These are phyloP conservation scores for Aspergillus heteromorphus DNA, from an alignment of 495 filamentous ascomycete species.

Conservation along the genomic window DNA sequence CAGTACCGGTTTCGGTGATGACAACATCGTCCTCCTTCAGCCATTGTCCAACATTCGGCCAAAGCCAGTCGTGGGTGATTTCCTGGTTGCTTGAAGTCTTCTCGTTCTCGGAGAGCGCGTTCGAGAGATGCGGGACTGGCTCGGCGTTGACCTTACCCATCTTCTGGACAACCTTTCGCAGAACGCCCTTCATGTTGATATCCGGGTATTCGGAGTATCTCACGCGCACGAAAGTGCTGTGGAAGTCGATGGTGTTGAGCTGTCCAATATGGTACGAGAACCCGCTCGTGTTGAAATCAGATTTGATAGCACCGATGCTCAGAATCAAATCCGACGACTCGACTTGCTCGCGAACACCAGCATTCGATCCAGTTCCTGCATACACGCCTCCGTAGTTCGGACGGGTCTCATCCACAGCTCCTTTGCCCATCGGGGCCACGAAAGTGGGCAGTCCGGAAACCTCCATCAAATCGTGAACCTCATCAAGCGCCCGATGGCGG, in stretches of 20 bases:
- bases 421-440: constrained; percentile 89
- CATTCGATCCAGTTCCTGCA: constrained; percentile 70
- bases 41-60: constrained; percentile 76
- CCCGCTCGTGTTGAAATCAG: constrained; percentile 87
- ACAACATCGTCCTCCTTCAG: constrained; percentile 70
- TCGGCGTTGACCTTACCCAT: constrained; percentile 52
- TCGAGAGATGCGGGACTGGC: constrained; percentile 38
- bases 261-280: constrained; percentile 82
- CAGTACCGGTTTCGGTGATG: constrained; percentile 83
- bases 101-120: constrained; percentile 54
- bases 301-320: constrained; percentile 76
- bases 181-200: constrained; percentile 80
- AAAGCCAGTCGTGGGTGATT: constrained; percentile 84
- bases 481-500: constrained; percentile 68
- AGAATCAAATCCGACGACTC: constrained; percentile 80
- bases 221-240: constrained; percentile 69
- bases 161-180: constrained; percentile 63
- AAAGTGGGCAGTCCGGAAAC: constrained; percentile 76
- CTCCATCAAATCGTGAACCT: constrained; percentile 71
- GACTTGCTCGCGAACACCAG: constrained; percentile 64
- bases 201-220: constrained; percentile 80
- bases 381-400: constrained; percentile 82
- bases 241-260: constrained; percentile 82
- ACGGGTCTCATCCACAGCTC: constrained; percentile 73
- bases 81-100: constrained; percentile 38